Percentiles rank a stretch among this genome's conserved stretches.
These are phyloP conservation scores for Pseudopithomyces maydicus DNA, from an alignment of 2,329 filamentous ascomycete genomes.

Conservation along the genomic window DNA sequence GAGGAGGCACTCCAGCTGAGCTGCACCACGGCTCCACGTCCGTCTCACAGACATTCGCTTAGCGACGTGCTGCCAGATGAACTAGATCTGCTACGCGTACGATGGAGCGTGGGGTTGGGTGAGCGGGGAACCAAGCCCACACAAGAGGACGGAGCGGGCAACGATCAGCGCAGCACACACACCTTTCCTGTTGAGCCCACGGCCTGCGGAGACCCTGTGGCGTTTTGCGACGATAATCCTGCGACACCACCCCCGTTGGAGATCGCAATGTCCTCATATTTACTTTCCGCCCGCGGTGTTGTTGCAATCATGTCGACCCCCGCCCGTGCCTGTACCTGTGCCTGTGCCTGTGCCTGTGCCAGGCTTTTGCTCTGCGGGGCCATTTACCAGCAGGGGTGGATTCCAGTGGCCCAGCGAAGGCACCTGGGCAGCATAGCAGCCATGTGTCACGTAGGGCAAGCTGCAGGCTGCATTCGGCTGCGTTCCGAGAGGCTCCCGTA, in stretches of 20 bases:
- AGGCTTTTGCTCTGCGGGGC: neutral
- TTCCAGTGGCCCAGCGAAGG: neutral
- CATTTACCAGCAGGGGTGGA: neutral
- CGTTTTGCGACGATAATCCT: neutral
- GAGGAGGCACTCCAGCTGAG: neutral
- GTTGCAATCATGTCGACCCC: neutral
- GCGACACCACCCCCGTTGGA: neutral
- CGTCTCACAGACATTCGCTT: neutral
- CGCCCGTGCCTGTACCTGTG: too few relatives aligned
- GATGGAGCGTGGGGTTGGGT: neutral
- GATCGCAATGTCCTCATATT: neutral
- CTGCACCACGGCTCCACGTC: neutral
- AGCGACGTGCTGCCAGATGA: neutral
- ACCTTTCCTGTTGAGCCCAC: neutral
- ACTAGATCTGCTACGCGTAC: neutral
- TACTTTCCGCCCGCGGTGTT: too few relatives aligned
- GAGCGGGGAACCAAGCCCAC: neutral
- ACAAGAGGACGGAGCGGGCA: neutral
- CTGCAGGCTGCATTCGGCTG: constrained; percentile 1
- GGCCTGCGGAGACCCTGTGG: constrained; percentile 1
- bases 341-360: too few relatives aligned
- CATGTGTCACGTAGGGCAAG: neutral
- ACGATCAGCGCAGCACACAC: constrained; percentile 1
- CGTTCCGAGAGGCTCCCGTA: constrained; percentile 1
- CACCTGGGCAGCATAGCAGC: neutral